Base-by-base conservation (phyloP, 2,329 filamentous ascomycete species). In the Seiridium unicorne region DNA sequence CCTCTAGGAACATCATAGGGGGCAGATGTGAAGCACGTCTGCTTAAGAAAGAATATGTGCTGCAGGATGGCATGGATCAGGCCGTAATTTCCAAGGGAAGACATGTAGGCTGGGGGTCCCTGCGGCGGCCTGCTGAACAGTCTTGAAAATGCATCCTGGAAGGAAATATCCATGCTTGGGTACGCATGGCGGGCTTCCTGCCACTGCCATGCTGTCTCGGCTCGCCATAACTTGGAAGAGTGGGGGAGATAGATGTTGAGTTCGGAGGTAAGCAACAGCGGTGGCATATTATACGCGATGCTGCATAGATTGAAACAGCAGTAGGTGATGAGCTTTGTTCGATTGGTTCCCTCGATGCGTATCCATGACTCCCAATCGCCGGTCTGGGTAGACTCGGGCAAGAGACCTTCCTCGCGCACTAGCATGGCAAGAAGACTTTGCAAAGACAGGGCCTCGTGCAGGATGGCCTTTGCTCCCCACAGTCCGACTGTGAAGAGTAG, bases 11-110 rank as follows among this genome's bases (percentile, higher is more conserved):
- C 73, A 26, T 82, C 82, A 58, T 81, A 84, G 1, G 80, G 77
- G 0, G 79, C 75, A 1, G 77, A 72, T 2, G 79, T 78, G 54
- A 86, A 80, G 0, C 81, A 84, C 0, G 84, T 86, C 67, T 89
- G 85, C 65, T 89, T 89, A 31, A 90, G 72, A 44, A 91, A 78
- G 69, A 88, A 91, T 13, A 92, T 87, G 62, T 91, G 88, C 66
- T 92, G 89, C 9, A 91, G 82, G 32, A 92, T 71, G 3, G 88
- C 88, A 67, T 91, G 88, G 3, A 92, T 88, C 40, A 92, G 77
- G 6, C 90, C 83, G 64, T 92, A 91, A 66, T 89, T 89, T 1
- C 88, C 89, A 5, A 90, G 73, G 0, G 86, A 85, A 0, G 84
- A 85, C 59, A 85, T 76, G 49, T 81, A 79, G 0, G 78, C 73